These are phyloP conservation scores for Pistacia integerrima DNA, from an alignment of 345 rosid species.

Conservation along the genomic window DNA sequence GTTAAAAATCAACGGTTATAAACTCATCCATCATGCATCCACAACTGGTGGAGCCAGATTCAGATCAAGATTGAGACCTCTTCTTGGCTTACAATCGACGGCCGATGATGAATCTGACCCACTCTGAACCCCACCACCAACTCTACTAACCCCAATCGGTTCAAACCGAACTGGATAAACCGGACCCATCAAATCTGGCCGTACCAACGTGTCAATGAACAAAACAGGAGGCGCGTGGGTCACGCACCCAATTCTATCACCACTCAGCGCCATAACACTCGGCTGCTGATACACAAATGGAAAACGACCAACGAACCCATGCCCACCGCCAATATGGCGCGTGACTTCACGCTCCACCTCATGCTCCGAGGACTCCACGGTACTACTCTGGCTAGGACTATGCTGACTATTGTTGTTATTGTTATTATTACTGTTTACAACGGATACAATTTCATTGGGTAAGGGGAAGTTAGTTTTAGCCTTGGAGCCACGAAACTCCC, in stretches of 20 bases:
- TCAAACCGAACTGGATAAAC: conserved; percentile 51
- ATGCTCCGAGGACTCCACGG: conserved; percentile 45
- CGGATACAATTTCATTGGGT: conserved; percentile 20
- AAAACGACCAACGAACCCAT: conserved; percentile 34
- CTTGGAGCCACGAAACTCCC: conserved; percentile 63
- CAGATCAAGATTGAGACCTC: conserved; percentile 53
- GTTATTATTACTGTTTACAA: not conserved
- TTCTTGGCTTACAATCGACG: conserved; percentile 39
- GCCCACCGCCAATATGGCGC: conserved; percentile 17
- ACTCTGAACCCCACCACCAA: conserved; percentile 26
- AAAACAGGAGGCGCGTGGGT: conserved; percentile 35
- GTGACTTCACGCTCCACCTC: conserved; percentile 38
- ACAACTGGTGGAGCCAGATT: conserved; percentile 66
- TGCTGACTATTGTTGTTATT: conserved; percentile 20
- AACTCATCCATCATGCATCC: conserved; percentile 44
- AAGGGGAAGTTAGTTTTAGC: conserved; percentile 72
- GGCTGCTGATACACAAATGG: conserved; percentile 51
- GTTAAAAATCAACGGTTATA: not conserved
- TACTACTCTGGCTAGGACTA: conserved; percentile 41
- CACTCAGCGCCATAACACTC: conserved; percentile 22
- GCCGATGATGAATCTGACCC: conserved; percentile 49
- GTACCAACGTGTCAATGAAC: conserved; percentile 35
- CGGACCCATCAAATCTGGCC: conserved; percentile 41
- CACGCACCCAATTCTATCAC: conserved; percentile 7
- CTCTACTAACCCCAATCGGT: conserved; percentile 29